Evolutionary conservation across 1,139 yeast genomes (phyloP), one percentile per base, ranked within the genome.

Genomic region (Magnusiomyces fungicola): DNA sequence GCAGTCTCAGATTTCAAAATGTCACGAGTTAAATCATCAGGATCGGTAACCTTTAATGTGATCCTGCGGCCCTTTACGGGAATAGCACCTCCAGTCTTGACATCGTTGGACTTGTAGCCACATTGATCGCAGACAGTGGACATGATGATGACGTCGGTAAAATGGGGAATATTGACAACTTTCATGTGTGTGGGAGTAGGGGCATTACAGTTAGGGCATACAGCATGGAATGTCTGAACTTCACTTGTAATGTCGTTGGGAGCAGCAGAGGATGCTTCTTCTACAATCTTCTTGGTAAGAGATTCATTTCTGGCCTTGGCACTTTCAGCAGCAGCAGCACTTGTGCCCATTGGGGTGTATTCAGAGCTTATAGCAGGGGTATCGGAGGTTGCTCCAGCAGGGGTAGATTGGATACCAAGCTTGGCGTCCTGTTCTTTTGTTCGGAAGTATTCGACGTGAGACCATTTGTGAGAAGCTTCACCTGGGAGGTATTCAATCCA

Each of bases 101-200:
- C 98, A 69, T 94, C 99, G 64, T 94, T 94, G 22, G 96, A 87
- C 70, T 87, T 92, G 71, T 86, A 94, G 33, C 98, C 98, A 72
- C 99, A 94, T 58, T 79, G 72, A 40, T 83, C 90, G 70, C 99
- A 94, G 1, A 79, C 83, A 0, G 98, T 92, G 48, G 95, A 85
- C 98, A 94, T 94, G 60, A 94, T 80, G 55, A 94, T 84, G 43
- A 94, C 99, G 59, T 94, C 97, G 69, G 89, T 90, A 75, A 94
- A 94, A 69, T 94, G 98, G 22, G 99, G 99, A 59, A 94, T 94
- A 63, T 88, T 82, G 27, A 94, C 96, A 36, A 90, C 79, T 72
- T 94, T 94, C 98, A 94, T 94, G 66, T 90, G 95, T 2, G 98
- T 92, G 52, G 81, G 86, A 68, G 96, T 86, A 50, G 75, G 75